phyloP scores from a whole-genome alignment of 352 stramenopile genomes.

The Phytophthora megakarya region DNA sequence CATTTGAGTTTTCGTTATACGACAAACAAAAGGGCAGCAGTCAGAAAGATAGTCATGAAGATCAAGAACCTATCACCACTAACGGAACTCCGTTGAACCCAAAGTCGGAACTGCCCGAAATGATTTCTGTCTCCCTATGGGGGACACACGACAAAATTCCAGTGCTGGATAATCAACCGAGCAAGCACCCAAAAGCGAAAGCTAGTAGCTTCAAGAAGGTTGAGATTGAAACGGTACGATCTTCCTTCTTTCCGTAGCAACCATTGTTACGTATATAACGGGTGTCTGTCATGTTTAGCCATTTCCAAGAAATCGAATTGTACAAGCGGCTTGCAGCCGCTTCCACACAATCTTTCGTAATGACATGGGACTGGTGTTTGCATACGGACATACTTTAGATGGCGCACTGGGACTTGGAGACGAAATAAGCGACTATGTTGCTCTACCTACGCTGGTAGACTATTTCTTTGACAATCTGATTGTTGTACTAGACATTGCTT shows the following conservation, averaged over 20 bases:
- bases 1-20: conserved; percentile 2
- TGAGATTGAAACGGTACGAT: conserved; percentile 44
- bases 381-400: conserved; percentile 54
- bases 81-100: not conserved
- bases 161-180: not conserved
- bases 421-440: conserved; percentile 27
- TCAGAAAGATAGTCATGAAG: not conserved
- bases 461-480: conserved; percentile 63
- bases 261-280: not conserved
- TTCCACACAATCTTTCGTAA: conserved; percentile 69
- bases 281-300: conserved; percentile 26
- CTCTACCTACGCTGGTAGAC: conserved; percentile 43
- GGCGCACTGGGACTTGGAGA: conserved; percentile 54
- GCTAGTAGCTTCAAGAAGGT: conserved; percentile 27
- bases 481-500: conserved; percentile 45
- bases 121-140: conserved; percentile 25
- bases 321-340: conserved; percentile 61
- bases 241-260: not conserved
- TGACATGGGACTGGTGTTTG: conserved; percentile 68
- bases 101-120: conserved; percentile 8
- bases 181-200: not conserved
- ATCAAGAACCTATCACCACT: not conserved
- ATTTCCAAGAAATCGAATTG: conserved; percentile 61
- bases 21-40: not conserved
- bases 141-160: conserved; percentile 20